Percentiles rank a stretch among this genome's conserved stretches.
phyloP scores from a whole-genome alignment of 495 filamentous ascomycete species.

The Sporormia fimetaria region DNA sequence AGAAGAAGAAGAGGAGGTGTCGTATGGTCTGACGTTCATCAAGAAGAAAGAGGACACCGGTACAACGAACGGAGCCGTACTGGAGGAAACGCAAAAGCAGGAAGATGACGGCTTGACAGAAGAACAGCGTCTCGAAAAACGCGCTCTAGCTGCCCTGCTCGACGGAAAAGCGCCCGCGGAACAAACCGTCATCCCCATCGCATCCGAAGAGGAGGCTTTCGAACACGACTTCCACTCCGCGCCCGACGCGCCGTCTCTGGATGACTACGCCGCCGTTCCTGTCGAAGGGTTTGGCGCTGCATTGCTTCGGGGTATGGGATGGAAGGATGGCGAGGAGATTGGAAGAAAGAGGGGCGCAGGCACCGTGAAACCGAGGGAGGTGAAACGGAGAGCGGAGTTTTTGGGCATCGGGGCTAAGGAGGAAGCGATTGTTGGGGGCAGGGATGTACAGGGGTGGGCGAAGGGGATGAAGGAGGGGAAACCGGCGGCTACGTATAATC shows the following conservation, averaged over 20 bases:
- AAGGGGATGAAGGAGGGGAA: constrained; percentile 45
- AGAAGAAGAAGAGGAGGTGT: too few relatives aligned
- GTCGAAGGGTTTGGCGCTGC: constrained; percentile 91
- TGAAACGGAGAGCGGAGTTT: constrained; percentile 61
- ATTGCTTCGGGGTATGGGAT: constrained; percentile 81
- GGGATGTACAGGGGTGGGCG: constrained; percentile 52
- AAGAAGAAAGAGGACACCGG: constrained; percentile 4
- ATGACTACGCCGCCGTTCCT: constrained; percentile 77
- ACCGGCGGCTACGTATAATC: constrained; percentile 51
- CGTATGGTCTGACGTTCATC: constrained; percentile 13
- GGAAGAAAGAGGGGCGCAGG: constrained; percentile 43
- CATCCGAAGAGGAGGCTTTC: constrained; percentile 55
- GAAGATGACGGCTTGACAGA: constrained; percentile 35
- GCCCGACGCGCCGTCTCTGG: constrained; percentile 62
- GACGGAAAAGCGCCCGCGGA: constrained; percentile 43
- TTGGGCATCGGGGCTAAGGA: constrained; percentile 76
- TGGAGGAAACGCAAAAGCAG: constrained; percentile 1
- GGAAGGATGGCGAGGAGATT: constrained; percentile 72
- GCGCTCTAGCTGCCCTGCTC: constrained; percentile 70
- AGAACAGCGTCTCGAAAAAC: constrained; percentile 44
- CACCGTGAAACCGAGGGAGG: constrained; percentile 37
- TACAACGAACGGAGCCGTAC: background rate
- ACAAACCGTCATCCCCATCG: constrained; percentile 49
- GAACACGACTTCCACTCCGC: constrained; percentile 54
- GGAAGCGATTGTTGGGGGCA: constrained; percentile 58